Evolutionary conservation across 805 yeast species (phyloP).

Genomic region (Candida pseudofarinosa): DNA sequence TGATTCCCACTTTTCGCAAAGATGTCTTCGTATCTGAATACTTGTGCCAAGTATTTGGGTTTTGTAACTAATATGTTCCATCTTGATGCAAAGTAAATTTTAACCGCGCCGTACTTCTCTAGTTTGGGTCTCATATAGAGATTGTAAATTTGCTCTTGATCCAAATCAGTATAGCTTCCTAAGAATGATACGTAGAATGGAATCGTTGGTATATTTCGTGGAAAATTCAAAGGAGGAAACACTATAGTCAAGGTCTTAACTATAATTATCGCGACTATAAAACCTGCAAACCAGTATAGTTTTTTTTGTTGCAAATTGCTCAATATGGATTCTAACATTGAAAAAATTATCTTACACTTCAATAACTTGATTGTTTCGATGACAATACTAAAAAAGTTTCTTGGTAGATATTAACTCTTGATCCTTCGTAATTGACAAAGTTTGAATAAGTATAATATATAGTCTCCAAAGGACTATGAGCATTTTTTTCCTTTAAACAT

Average conservation of each 20-base stretch:
- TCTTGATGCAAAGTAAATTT: constrained; percentile 55
- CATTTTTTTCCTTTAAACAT: no score
- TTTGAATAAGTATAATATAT: no score
- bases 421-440: no score
- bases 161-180: constrained; percentile 39
- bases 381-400: no score
- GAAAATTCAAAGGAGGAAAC: constrained; percentile 50
- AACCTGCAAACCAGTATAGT: not conserved
- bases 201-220: constrained; percentile 53
- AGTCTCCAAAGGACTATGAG: no score
- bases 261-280: constrained; percentile 1
- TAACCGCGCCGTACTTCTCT: constrained; percentile 54
- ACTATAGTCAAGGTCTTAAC: constrained; percentile 11
- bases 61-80: constrained; percentile 55
- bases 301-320: not conserved
- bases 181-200: constrained; percentile 57
- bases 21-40: constrained; percentile 46
- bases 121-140: constrained; percentile 39
- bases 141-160: constrained; percentile 46
- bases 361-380: no score
- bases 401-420: no score
- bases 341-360: no score
- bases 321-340: not conserved
- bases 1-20: constrained; percentile 61
- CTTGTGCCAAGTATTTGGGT: constrained; percentile 43